Evolutionary conservation across 345 rosid genomes (phyloP).

Genomic region (Eucalyptus pumila): DNA sequence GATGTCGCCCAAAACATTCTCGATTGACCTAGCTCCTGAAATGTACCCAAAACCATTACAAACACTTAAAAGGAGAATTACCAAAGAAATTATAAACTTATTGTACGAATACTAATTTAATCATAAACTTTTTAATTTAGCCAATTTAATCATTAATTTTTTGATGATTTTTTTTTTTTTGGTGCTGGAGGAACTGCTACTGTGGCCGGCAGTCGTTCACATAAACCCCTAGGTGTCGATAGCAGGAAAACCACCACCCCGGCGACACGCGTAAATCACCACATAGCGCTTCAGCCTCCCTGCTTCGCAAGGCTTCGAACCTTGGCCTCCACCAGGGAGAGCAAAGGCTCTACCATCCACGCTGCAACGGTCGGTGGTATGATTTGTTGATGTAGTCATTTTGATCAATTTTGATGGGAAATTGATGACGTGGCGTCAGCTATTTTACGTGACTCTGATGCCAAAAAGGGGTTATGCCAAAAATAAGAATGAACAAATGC

Average conservation of each 20-base stretch:
- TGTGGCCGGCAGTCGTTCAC: too few relatives aligned
- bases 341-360: too few relatives aligned
- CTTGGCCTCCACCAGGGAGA: too few relatives aligned
- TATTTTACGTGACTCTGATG: accelerated
- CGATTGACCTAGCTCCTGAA: background rate
- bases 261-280: too few relatives aligned
- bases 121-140: background rate
- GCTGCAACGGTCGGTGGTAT: too few relatives aligned
- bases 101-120: background rate
- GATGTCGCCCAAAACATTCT: background rate
- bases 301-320: too few relatives aligned
- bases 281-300: too few relatives aligned
- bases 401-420: accelerated
- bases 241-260: too few relatives aligned
- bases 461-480: background rate
- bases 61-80: background rate
- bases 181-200: too few relatives aligned
- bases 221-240: too few relatives aligned
- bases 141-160: background rate
- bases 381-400: background rate
- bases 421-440: accelerated
- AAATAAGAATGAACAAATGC: background rate
- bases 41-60: background rate
- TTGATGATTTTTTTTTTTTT: too few relatives aligned
- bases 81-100: background rate